phyloP scores from a whole-genome alignment of 306 rosid species.

The Begonia masoniana region DNA sequence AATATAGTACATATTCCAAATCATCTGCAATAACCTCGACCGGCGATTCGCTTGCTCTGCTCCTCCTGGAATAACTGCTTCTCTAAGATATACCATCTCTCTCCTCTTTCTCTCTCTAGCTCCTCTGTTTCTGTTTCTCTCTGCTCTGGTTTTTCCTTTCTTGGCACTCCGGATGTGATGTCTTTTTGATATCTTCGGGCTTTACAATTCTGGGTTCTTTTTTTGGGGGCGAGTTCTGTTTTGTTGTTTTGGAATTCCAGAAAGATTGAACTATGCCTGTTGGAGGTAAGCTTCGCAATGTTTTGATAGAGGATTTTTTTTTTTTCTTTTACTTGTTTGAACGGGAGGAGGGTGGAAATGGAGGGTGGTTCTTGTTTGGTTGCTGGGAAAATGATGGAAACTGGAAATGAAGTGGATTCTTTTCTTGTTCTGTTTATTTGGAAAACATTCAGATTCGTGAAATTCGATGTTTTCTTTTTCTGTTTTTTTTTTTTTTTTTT shows the following conservation, averaged over 20 bases:
- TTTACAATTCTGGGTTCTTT: constrained; percentile 4
- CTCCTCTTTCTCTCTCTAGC: constrained; percentile 7
- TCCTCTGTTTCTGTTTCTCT: not conserved
- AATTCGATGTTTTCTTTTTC: not conserved
- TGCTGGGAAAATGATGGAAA: not conserved
- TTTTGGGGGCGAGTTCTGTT: constrained; percentile 11
- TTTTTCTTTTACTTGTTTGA: not conserved
- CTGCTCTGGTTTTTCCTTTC: constrained; percentile 2
- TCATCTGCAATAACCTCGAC: constrained; percentile 8
- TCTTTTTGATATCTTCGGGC: not conserved
- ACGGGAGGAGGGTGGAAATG: not conserved
- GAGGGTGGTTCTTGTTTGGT: not conserved
- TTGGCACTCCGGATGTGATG: constrained; percentile 8
- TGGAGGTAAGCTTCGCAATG: constrained; percentile 22
- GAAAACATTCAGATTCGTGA: not conserved
- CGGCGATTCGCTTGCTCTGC: constrained; percentile 19
- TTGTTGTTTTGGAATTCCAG: constrained; percentile 3
- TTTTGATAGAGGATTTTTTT: not conserved
- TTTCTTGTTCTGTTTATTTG: not conserved
- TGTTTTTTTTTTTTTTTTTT: not conserved
- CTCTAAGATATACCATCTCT: constrained; percentile 32
- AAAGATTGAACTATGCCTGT: constrained; percentile 13
- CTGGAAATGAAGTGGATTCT: not conserved
- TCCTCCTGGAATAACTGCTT: constrained; percentile 43
- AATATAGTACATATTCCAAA: constrained; percentile 41